phyloP scores from a whole-genome alignment of 805 yeast genomes.

The Citeromyces nyonsensis region DNA sequence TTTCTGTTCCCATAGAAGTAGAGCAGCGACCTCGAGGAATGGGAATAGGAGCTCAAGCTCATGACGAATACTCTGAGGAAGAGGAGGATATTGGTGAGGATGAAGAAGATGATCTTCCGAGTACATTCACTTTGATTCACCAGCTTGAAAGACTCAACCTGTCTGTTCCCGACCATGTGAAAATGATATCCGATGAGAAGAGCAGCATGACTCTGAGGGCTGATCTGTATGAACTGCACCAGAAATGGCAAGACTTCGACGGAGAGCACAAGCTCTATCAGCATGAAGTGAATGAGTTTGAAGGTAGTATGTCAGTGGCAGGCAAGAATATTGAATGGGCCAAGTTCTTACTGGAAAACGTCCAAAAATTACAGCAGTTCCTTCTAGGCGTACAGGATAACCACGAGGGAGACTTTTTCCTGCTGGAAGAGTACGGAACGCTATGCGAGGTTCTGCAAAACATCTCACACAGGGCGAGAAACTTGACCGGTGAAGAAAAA shows the following conservation, averaged over 20 bases:
- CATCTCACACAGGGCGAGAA: neutral
- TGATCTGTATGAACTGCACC: neutral
- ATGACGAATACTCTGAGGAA: conserved; percentile 8
- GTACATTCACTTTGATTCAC: conserved; percentile 4
- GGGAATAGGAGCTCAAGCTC: conserved; percentile 59
- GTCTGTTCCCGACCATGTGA: neutral
- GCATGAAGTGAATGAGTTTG: neutral
- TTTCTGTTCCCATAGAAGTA: conserved; percentile 66
- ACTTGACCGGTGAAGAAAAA: neutral
- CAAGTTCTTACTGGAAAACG: neutral
- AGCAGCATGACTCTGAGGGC: conserved; percentile 1
- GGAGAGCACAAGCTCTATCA: neutral
- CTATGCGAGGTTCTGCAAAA: too few relatives aligned
- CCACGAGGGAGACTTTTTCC: too few relatives aligned
- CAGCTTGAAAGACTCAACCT: neutral
- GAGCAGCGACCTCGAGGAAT: conserved; percentile 46
- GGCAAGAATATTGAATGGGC: neutral
- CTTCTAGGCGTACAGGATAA: too few relatives aligned
- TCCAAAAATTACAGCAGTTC: too few relatives aligned
- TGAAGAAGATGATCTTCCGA: conserved; percentile 10
- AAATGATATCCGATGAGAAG: neutral
- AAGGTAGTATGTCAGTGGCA: neutral
- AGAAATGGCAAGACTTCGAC: conserved; percentile 1
- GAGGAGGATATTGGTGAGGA: conserved; percentile 3
- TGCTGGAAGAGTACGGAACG: too few relatives aligned